Conservation (phyloP, 2,329 filamentous ascomycete species). For the Trichoderma atroviride region DNA sequence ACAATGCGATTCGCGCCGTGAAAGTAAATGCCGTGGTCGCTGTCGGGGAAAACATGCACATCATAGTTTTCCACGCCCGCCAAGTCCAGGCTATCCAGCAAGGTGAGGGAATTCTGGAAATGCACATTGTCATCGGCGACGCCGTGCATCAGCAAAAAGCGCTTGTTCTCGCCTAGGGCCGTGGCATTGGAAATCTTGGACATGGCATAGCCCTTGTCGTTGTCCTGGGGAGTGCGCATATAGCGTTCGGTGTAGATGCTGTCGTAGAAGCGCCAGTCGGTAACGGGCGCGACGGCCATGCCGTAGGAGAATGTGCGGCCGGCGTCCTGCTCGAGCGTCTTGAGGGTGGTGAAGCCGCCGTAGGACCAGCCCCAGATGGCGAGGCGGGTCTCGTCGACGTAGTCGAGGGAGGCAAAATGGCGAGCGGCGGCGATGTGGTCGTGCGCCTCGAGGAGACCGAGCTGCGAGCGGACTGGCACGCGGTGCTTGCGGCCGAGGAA, state of each 20-base stretch:
- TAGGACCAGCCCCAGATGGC: slow-evolving; percentile 99
- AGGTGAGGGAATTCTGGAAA: slow-evolving; percentile 86
- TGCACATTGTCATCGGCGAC: slow-evolving; percentile 98
- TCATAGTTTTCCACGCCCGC: slow-evolving; percentile 89
- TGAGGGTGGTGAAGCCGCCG: slow-evolving; percentile 92
- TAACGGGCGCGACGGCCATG: slow-evolving; percentile 98
- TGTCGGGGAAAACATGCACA: slow-evolving; percentile 94
- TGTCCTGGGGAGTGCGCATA: slow-evolving; percentile 92
- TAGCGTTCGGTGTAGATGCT: slow-evolving; percentile 94
- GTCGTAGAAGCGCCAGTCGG: slow-evolving; percentile 96
- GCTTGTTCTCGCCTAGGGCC: slow-evolving; percentile 73
- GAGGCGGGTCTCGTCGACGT: slow-evolving; percentile 79
- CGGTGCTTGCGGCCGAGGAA: slow-evolving; percentile 84
- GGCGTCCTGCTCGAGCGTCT: slow-evolving; percentile 88
- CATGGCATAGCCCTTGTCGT: slow-evolving; percentile 73
- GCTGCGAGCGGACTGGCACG: slow-evolving; percentile 77
- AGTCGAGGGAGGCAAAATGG: slow-evolving; percentile 76
- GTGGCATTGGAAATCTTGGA: slow-evolving; percentile 74
- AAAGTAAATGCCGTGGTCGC: slow-evolving; percentile 92
- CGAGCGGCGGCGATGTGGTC: slow-evolving; percentile 93
- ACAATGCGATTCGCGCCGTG: slow-evolving; percentile 91
- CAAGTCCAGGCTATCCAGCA: slow-evolving; percentile 85
- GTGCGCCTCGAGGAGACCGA: slow-evolving; percentile 81
- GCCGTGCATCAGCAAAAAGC: slow-evolving; percentile 95
- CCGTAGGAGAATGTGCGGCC: slow-evolving; percentile 92